Base-by-base conservation (phyloP, 129 eudicot genomes). In the Deinandra increscens region DNA sequence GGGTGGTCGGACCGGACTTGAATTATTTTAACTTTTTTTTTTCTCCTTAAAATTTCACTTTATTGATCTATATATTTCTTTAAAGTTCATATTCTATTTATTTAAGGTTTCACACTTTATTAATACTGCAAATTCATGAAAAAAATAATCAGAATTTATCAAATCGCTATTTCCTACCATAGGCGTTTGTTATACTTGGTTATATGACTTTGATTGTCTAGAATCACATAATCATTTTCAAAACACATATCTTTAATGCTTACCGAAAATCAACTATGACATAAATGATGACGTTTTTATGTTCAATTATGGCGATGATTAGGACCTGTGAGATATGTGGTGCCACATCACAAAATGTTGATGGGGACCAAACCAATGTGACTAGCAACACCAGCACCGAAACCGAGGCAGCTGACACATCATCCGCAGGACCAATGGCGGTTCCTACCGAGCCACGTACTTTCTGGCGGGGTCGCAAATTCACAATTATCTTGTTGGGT, bases 281-380 rank as follows among this genome's bases (percentile, higher is more conserved):
- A 18, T 6, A 39, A 15, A 18, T 4, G 11, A 49, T 15, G 9
- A 17, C 9, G 13, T 44, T 44, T 61, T 34, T 56, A 48, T 22
- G 19, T 13, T 69, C 18, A 48, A 15, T 41, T 53, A 43, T 58
- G 26, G 18, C 69, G 13, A 38, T 69, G 68, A 58, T 15, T 81
- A 86, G 93, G 75, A 86, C 69, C 34, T 86, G 93, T 70, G 93
- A 86, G 80, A 84, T 86, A 26, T 86, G 93, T 63, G 93, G 93
- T 55, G 76, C 84, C 29, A 72, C 64, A 12, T 88, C 93, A 46
- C 75, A 75, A 10, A 86, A 86, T 66, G 80, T 86, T 12, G 77
- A 74, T 48, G 88, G 82, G 42, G 84, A 81, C 45, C 88, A 75
- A 34, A 64, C 78, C 50, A 72, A 43, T 34, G 88, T 75, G 55